These are phyloP conservation scores for Chaetomium fimeti DNA, from an alignment of 495 filamentous ascomycete species.

Conservation along the genomic window DNA sequence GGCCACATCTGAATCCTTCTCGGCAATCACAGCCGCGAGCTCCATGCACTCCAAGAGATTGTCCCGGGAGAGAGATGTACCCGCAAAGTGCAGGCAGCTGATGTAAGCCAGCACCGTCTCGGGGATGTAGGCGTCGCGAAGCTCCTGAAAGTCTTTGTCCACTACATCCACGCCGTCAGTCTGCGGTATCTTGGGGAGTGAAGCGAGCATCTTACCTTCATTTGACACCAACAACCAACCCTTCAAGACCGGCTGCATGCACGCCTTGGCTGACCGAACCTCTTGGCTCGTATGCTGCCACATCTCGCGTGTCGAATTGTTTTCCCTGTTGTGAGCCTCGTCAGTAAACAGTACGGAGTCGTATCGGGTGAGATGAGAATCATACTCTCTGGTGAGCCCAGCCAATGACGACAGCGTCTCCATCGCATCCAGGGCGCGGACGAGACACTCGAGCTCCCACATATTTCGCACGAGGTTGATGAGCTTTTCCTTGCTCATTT, in stretches of 20 bases:
- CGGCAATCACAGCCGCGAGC: slow-evolving; percentile 64
- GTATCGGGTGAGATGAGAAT: not conserved
- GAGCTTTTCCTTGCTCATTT: slow-evolving; percentile 41
- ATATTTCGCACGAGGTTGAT: slow-evolving; percentile 59
- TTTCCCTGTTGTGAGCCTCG: slow-evolving; percentile 24
- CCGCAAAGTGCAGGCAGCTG: slow-evolving; percentile 67
- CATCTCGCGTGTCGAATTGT: slow-evolving; percentile 42
- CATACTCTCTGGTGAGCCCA: slow-evolving; percentile 45
- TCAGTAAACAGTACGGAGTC: no score
- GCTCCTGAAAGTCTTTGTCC: slow-evolving; percentile 48
- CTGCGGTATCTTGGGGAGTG: not conserved
- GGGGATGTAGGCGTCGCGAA: slow-evolving; percentile 74
- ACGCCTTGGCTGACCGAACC: slow-evolving; percentile 43
- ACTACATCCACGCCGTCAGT: slow-evolving; percentile 32
- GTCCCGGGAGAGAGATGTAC: slow-evolving; percentile 61
- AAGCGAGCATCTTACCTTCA: slow-evolving; percentile 31
- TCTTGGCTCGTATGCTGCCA: slow-evolving; percentile 42
- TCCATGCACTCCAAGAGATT: slow-evolving; percentile 75
- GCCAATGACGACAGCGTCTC: slow-evolving; percentile 53
- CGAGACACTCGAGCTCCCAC: slow-evolving; percentile 70
- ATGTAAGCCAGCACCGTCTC: slow-evolving; percentile 80
- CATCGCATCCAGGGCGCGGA: slow-evolving; percentile 63
- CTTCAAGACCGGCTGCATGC: slow-evolving; percentile 47
- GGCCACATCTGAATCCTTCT: slow-evolving; percentile 63
- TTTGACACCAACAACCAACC: slow-evolving; percentile 43